Evolutionary conservation across 164 flowering plant genomes (phyloP).

Genomic region (Chimonanthus praecox): DNA sequence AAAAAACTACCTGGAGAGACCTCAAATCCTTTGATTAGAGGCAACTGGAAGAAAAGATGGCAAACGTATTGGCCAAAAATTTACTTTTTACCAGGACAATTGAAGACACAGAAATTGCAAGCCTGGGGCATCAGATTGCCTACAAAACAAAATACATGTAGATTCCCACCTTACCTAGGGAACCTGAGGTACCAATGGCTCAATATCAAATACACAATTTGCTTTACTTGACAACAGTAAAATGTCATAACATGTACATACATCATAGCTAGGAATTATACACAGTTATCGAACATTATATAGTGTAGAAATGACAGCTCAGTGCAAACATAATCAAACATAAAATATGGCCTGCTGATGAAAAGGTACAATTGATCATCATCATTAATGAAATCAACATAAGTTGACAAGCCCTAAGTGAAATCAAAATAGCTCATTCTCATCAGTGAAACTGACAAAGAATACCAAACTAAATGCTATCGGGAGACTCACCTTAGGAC

Average conservation of each 20-base stretch:
- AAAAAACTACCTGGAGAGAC: too few relatives aligned
- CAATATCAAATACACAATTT: background rate
- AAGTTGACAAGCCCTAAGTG: too few relatives aligned
- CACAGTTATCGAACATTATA: too few relatives aligned
- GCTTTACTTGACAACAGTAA: too few relatives aligned
- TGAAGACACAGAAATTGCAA: background rate
- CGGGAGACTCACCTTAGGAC: conserved; percentile 56
- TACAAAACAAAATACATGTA: too few relatives aligned
- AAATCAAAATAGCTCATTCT: background rate
- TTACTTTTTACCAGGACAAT: background rate
- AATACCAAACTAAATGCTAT: background rate
- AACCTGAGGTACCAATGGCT: background rate
- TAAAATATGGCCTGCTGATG: background rate
- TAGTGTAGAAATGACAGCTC: too few relatives aligned
- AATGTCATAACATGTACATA: too few relatives aligned
- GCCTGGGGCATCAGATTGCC: background rate
- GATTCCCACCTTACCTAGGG: background rate
- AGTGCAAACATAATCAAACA: too few relatives aligned
- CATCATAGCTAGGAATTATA: too few relatives aligned
- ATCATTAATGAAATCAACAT: background rate
- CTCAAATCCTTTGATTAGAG: too few relatives aligned
- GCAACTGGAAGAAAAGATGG: too few relatives aligned
- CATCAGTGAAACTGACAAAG: background rate
- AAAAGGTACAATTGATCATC: background rate
- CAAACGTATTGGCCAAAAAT: too few relatives aligned